These are phyloP conservation scores for Colletotrichum lindemuthianum DNA, from an alignment of 2,329 filamentous ascomycete species.

Conservation along the genomic window DNA sequence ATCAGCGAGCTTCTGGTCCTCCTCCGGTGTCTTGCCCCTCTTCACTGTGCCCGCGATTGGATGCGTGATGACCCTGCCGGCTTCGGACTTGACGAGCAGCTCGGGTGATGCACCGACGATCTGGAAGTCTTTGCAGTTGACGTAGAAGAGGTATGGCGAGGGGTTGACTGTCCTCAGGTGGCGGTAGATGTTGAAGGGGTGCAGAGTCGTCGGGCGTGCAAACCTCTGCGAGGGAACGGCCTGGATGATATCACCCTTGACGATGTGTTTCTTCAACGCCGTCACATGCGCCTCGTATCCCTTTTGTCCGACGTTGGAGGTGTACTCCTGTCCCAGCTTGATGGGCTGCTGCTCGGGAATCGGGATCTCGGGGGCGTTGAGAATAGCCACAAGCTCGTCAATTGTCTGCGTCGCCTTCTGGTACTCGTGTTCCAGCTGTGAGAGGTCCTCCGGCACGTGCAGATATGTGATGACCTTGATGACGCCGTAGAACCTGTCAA, in stretches of 20 bases:
- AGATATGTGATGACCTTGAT: constrained; percentile 95
- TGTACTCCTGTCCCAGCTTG: constrained; percentile 78
- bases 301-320: constrained; percentile 87
- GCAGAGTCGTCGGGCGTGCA: constrained; percentile 85
- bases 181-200: constrained; percentile 98
- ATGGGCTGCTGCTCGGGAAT: constrained; percentile 82
- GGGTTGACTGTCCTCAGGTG: constrained; percentile 97
- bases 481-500: constrained; percentile 93
- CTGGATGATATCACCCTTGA: constrained; percentile 94
- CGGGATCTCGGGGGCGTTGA: constrained; percentile 79
- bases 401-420: constrained; percentile 72
- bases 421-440: constrained; percentile 75
- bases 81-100: constrained; percentile 90
- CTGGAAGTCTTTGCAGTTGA: constrained; percentile 91
- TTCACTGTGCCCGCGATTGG: constrained; percentile 97
- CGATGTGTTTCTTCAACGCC: constrained; percentile 88
- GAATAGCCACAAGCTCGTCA: constrained; percentile 72
- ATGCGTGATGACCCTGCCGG: constrained; percentile 90
- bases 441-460: constrained; percentile 67
- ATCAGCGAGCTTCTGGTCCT: constrained; percentile 82
- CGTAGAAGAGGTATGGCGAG: constrained; percentile 96
- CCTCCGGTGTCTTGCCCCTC: constrained; percentile 80
- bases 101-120: constrained; percentile 96
- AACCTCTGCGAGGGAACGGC: constrained; percentile 95
- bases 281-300: constrained; percentile 94